Conservation (phyloP, 1,139 yeast genomes). For the Blastobotrys raffinosifermentans region DNA sequence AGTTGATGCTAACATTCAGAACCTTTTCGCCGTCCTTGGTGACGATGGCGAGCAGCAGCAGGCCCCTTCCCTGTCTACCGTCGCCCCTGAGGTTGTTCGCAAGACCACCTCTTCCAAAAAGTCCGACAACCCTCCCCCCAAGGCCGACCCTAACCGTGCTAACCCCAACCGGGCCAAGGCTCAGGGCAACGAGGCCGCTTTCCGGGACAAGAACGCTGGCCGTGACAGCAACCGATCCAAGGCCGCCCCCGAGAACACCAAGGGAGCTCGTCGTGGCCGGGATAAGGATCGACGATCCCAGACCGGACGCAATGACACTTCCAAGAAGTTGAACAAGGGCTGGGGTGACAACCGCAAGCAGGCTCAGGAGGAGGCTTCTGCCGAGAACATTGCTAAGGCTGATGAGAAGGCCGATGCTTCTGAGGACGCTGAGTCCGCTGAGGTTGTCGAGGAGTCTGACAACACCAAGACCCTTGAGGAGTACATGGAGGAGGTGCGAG, state of each 20-base stretch:
- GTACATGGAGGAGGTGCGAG: slow-evolving; percentile 59
- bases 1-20: no score
- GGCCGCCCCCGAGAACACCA: slow-evolving; percentile 37
- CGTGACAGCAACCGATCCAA: slow-evolving; percentile 58
- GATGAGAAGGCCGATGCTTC: slow-evolving; percentile 39
- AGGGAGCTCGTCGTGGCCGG: slow-evolving; percentile 49
- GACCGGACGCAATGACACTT: slow-evolving; percentile 76
- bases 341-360: slow-evolving; percentile 68
- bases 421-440: slow-evolving; percentile 30
- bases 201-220: slow-evolving; percentile 63
- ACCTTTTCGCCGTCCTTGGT: slow-evolving; percentile 34
- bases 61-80: slow-evolving; percentile 26
- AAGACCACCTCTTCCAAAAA: slow-evolving; percentile 82
- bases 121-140: slow-evolving; percentile 77
- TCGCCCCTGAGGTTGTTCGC: slow-evolving; percentile 64
- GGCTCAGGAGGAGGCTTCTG: slow-evolving; percentile 60
- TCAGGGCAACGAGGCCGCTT: slow-evolving; percentile 84
- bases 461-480: slow-evolving; percentile 57
- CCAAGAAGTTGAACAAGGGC: slow-evolving; percentile 78
- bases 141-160: slow-evolving; percentile 46
- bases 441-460: slow-evolving; percentile 32
- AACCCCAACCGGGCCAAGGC: slow-evolving; percentile 45
- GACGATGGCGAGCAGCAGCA: slow-evolving; percentile 72
- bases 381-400: slow-evolving; percentile 53
- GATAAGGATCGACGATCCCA: slow-evolving; percentile 72